Percentiles rank a stretch among this genome's conserved stretches.
phyloP scores from a whole-genome alignment of 768 basidiomycete genomes.

The Mycena crocata region DNA sequence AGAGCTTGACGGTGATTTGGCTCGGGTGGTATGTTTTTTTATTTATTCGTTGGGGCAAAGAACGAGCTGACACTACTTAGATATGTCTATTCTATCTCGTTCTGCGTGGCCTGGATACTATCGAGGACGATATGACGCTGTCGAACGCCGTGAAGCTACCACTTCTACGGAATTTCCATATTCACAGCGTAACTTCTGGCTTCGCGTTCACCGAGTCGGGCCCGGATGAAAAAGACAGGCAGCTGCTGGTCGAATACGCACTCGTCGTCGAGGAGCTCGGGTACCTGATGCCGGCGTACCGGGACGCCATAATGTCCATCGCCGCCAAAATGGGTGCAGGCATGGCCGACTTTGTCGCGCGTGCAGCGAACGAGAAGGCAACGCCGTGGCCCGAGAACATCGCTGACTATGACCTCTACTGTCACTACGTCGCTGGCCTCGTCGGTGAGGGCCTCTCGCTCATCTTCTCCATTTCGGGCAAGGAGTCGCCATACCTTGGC shows the following conservation, averaged over 20 bases:
- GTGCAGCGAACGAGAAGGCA: conserved; percentile 67
- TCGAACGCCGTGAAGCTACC: conserved; percentile 89
- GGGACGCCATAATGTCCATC: conserved; percentile 85
- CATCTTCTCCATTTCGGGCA: conserved; percentile 86
- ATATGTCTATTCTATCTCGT: conserved; percentile 96
- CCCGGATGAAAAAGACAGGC: conserved; percentile 88
- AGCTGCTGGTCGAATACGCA: conserved; percentile 86
- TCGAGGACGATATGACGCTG: conserved; percentile 99
- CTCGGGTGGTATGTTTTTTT: conserved; percentile 78
- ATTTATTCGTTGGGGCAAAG: background rate
- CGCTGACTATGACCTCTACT: conserved; percentile 95
- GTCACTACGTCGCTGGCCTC: conserved; percentile 97
- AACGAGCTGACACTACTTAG: conserved; percentile 52
- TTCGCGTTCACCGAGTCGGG: conserved; percentile 90
- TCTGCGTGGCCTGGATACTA: conserved; percentile 93
- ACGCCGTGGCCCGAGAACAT: conserved; percentile 79
- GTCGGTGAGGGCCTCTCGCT: conserved; percentile 96
- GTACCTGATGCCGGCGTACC: conserved; percentile 73
- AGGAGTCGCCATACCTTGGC: conserved; percentile 80
- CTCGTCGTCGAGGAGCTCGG: conserved; percentile 85
- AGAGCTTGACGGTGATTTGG: conserved; percentile 94
- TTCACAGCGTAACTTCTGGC: conserved; percentile 81
- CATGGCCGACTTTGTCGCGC: conserved; percentile 79
- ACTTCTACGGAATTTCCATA: conserved; percentile 84
- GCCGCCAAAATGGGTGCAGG: conserved; percentile 89